Evolutionary conservation across 495 filamentous ascomycete genomes (phyloP).

Genomic region (Thozetella sp.): DNA sequence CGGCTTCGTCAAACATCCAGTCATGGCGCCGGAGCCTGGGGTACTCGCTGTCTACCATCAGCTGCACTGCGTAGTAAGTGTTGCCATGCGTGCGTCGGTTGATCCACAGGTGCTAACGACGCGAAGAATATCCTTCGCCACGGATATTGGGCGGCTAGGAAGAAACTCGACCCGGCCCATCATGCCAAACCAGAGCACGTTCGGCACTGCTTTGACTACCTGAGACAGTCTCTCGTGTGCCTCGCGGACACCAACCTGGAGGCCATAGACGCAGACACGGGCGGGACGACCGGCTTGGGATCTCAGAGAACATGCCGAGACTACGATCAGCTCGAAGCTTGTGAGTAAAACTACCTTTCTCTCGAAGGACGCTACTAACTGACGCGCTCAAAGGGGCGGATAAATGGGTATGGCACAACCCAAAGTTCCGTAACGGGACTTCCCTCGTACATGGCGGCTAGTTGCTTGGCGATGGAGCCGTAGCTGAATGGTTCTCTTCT

Average conservation of each 20-base stretch:
- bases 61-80: background rate
- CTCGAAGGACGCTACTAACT: no score
- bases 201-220: conserved; percentile 25
- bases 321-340: background rate
- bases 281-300: background rate
- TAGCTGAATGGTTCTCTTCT: no score
- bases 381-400: no score
- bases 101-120: background rate
- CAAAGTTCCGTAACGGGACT: no score
- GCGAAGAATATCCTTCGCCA: background rate
- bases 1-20: background rate
- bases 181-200: background rate
- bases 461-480: no score
- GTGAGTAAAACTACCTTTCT: no score
- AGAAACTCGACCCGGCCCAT: background rate
- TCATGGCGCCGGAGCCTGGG: background rate
- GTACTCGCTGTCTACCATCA: background rate
- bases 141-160: background rate
- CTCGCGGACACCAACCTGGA: conserved; percentile 23
- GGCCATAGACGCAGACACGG: background rate
- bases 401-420: no score
- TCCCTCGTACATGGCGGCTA: no score
- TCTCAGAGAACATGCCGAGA: background rate
- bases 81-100: background rate
- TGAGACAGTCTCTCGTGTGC: conserved; percentile 26